Percentiles rank a stretch among this genome's conserved stretches.
Evolutionary conservation across 257 asterid genomes (phyloP).

Genomic region (Capsicum rhomboideum): DNA sequence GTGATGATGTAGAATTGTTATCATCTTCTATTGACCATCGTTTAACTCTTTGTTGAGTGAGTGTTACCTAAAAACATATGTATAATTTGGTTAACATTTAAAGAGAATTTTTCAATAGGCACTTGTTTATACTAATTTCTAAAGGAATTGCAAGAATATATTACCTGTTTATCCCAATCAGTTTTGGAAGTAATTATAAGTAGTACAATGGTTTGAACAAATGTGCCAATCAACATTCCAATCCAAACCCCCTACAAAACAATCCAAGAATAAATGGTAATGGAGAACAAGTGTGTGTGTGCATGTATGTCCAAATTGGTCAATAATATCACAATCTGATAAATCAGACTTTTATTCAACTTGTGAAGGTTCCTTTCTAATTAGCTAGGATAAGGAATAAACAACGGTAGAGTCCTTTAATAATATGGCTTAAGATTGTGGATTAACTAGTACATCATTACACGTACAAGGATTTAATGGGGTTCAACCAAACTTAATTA

Average conservation of each 20-base stretch:
- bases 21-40: constrained; percentile 29
- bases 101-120: neutral
- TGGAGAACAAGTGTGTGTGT: no score
- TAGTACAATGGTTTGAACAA: constrained; percentile 42
- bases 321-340: no score
- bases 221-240: constrained; percentile 52
- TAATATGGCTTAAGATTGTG: no score
- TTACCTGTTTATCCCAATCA: constrained; percentile 59
- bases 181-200: constrained; percentile 33
- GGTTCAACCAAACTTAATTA: no score
- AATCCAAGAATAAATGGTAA: neutral
- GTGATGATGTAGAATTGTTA: neutral
- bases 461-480: no score
- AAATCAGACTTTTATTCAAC: no score
- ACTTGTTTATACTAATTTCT: no score
- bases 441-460: no score
- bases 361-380: no score
- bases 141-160: neutral
- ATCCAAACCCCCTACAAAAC: constrained; percentile 58
- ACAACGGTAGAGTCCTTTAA: no score
- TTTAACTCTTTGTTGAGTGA: constrained; percentile 29
- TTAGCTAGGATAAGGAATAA: no score
- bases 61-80: constrained; percentile 14
- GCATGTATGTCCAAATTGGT: no score
- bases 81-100: neutral